phyloP scores from a whole-genome alignment of 305 asterid genomes.

The Fraxinus baroniana region DNA sequence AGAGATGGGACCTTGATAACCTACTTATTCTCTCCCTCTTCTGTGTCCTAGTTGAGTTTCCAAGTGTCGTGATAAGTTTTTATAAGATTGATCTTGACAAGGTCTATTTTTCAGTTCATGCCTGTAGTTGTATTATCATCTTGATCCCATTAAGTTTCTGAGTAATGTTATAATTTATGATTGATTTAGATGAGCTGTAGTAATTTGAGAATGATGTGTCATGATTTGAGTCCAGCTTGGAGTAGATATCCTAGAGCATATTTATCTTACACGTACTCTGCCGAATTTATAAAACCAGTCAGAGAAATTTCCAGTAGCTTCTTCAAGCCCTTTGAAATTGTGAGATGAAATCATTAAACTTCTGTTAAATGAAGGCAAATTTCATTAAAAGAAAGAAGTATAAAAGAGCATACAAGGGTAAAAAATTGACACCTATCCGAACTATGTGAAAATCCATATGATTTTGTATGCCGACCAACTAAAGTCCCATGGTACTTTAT shows the following conservation, averaged over 20 bases:
- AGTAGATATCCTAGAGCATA: neutral
- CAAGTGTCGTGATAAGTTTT: neutral
- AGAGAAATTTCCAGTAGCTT: neutral
- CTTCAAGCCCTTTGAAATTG: neutral
- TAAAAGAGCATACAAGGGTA: neutral
- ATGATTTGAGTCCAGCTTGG: neutral
- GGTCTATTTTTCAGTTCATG: neutral
- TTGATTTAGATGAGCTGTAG: neutral
- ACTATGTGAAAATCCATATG: neutral
- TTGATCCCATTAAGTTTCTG: neutral
- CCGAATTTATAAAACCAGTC: neutral
- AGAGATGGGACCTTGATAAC: neutral
- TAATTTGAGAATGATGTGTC: neutral
- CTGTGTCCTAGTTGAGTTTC: constrained; percentile 1
- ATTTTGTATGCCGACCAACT: neutral
- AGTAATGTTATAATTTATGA: neutral
- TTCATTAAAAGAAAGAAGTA: neutral
- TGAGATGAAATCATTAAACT: neutral
- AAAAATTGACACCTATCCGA: neutral
- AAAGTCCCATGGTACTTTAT: constrained; percentile 1
- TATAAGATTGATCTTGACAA: neutral
- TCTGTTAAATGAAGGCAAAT: neutral
- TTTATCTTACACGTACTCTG: neutral
- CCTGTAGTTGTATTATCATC: neutral
- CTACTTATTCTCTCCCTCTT: neutral